Evolutionary conservation across 495 filamentous ascomycete species (phyloP).

Genomic region (Neurospora hispaniola): DNA sequence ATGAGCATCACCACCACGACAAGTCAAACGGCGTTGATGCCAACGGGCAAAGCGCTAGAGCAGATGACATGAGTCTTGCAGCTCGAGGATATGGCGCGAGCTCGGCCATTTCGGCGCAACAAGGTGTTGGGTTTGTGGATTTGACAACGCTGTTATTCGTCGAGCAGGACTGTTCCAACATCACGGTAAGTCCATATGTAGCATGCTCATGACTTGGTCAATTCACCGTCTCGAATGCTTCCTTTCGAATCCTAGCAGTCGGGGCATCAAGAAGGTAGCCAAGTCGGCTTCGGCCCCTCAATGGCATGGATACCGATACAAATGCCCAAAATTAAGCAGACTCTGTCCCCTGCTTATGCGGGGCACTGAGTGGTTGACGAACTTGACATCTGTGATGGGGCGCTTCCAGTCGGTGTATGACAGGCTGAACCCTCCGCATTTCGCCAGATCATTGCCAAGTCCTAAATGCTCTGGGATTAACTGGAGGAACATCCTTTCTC

Average conservation of each 20-base stretch:
- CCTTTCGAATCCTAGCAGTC: neutral
- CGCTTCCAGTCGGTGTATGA: slow-evolving; percentile 18
- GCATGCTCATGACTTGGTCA: neutral
- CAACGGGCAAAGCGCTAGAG: slow-evolving; percentile 16
- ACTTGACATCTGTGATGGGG: slow-evolving; percentile 21
- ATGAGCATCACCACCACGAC: slow-evolving; percentile 1
- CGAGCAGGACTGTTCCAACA: slow-evolving; percentile 48
- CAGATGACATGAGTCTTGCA: slow-evolving; percentile 33
- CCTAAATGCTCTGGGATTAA: slow-evolving; percentile 41
- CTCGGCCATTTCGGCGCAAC: slow-evolving; percentile 51
- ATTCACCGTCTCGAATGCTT: slow-evolving; percentile 9
- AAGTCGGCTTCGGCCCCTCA: slow-evolving; percentile 40
- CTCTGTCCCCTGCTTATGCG: slow-evolving; percentile 18
- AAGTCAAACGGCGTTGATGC: neutral
- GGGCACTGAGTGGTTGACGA: slow-evolving; percentile 12
- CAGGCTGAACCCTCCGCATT: slow-evolving; percentile 34
- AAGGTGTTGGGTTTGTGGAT: slow-evolving; percentile 67
- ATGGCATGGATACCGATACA: slow-evolving; percentile 80
- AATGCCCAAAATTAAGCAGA: slow-evolving; percentile 63
- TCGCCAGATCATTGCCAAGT: slow-evolving; percentile 40
- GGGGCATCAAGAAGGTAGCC: slow-evolving; percentile 87
- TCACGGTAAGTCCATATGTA: slow-evolving; percentile 46
- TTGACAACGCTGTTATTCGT: slow-evolving; percentile 62
- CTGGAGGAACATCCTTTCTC: slow-evolving; percentile 47
- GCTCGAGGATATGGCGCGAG: slow-evolving; percentile 67